Base-by-base conservation (phyloP, 2,329 filamentous ascomycete genomes). In the Xylariaceae sp. region DNA sequence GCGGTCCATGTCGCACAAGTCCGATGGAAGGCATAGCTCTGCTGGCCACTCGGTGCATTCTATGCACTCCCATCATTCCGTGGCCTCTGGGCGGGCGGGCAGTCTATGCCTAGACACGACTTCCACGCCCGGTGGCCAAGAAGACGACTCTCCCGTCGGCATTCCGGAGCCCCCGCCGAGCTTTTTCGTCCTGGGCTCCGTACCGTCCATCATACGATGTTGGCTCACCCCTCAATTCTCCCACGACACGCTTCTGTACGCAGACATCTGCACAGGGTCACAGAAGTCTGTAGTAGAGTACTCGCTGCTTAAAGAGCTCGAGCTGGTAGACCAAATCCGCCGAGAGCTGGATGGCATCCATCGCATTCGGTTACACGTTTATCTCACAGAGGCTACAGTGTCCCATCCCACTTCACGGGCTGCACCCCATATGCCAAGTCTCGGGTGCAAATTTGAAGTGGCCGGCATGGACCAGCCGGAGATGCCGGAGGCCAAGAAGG, bases 211-310 rank as follows among this genome's bases (percentile, higher is more conserved):
- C 50, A 86, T 97, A 41, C 83, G 92, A 45, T 98, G 92, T 67
- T 97, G 92, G 89, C 71, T 97, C 52, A 90, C 86, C 17, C 84
- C 82, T 24, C 83, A 87, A 54, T 97, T 94, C 64, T 90, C 88
- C 11, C 90, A 95, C 58, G 82, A 85, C 49, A 84, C 88, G 8
- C 74, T 97, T 12, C 71, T 96, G 4, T 97, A 97, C 59, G 92
- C 89, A 24, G 89, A 88, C 23, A 73, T 97, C 2, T 97, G 92
- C 62, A 90, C 87, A 2, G 92, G 90, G 2, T 94, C 92, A 4
- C 88, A 89, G 60, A 83, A 80, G 52, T 97, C 92, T 1, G 81
- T 79, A n/a, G 67, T 98, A 31, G 84, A 92, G 40, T 73, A 77
- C 51, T 76, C 79, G 5, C 72, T 96, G 36, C 68, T 96, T 34